Evolutionary conservation across 164 flowering plant genomes (phyloP), one percentile per base, ranked within the genome.

Genomic region (Vitis amurensis): DNA sequence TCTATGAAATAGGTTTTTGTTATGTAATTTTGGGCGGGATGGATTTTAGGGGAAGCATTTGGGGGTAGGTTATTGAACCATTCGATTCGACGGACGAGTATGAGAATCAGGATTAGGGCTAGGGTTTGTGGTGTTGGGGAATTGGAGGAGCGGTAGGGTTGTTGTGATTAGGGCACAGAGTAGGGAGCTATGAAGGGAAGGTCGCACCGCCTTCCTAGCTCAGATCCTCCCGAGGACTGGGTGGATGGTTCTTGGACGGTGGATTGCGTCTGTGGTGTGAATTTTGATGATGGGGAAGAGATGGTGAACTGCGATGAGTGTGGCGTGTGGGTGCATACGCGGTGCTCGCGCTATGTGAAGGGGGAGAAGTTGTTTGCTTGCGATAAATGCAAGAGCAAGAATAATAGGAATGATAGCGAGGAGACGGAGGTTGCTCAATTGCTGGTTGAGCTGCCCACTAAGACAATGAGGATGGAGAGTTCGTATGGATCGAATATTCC

Each of bases 301-400:
- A 96, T 96, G 99, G 99, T 96, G 8, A 84, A 91, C 61, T 96
- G 99, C 64, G 99, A 96, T 49, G 99, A 93, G 78, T 96, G 99
- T 56, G 98, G 97, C 8, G 99, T 96, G 14, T 96, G 99, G 99
- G 99, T 93, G 55, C 99, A 96, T 80, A 96, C 99, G 0, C 77
- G 97, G 60, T 96, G 99, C 76, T 87, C 91, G 8, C 83, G 90
- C 6, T 96, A 81, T 52, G 92, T 91, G 10, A 93, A 89, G 77
- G 89, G 91, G 1, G 92, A 93, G 50, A 86, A 84, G 48, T 83
- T 81, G 3, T 96, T 91, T 63, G 85, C 88, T 9, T 96, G 99
- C 16, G 90, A 93, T 73, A 96, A 91, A 67, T 95, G 99, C 75
- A 93, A 93, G 87, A 79, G 52, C 29, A 88, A 85, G 88, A 85